Base-by-base conservation (phyloP, 345 rosid genomes). In the Linum lewisii region DNA sequence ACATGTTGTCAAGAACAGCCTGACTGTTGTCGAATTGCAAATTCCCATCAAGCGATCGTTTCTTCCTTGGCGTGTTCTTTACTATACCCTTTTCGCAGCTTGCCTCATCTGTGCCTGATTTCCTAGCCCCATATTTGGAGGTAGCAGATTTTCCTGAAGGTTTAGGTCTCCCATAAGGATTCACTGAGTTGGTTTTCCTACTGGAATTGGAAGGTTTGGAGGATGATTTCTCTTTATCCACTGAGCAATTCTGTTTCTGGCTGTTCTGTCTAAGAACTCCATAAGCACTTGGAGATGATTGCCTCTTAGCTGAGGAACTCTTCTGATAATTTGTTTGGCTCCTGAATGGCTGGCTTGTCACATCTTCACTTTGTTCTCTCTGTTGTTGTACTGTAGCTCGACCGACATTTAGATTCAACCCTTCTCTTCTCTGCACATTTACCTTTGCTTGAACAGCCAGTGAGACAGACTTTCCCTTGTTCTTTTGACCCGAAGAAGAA, bases 361-460 rank as follows among this genome's bases (percentile, higher is more conserved):
- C 78, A 61, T 67, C 77, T 61, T 83, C 94, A 26, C 37, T 62
- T 59, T 71, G 77, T 51, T 83, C 90, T 70, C 78, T 81, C 72
- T 73, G 84, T 63, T 62, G 42, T 62, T 62, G 42, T 1, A 62
- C 68, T 32, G 69, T 62, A 71, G 69, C 66, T 24, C 69, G 76
- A 62, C 67, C 74, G 56, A 68, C 60, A 51, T 67, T 69, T 21
- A 78, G 72, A 60, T 60, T 55, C 77, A 81, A 54, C 63, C 81
- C 80, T 68, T 79, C 95, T 73, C 91, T 75, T 80, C 77, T 84
- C 78, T 85, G 95, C 50, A 80, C 86, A 61, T 83, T 89, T 45
- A 79, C 76, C 69, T 93, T 93, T 51, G 95, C 84, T 85, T 93
- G 99, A 50, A 85, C 78, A 67, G 97, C 92, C 69, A 93, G 92